These are phyloP conservation scores for Blepharisma undulans DNA, from an alignment of 169 alveolate genomes.

Conservation along the genomic window DNA sequence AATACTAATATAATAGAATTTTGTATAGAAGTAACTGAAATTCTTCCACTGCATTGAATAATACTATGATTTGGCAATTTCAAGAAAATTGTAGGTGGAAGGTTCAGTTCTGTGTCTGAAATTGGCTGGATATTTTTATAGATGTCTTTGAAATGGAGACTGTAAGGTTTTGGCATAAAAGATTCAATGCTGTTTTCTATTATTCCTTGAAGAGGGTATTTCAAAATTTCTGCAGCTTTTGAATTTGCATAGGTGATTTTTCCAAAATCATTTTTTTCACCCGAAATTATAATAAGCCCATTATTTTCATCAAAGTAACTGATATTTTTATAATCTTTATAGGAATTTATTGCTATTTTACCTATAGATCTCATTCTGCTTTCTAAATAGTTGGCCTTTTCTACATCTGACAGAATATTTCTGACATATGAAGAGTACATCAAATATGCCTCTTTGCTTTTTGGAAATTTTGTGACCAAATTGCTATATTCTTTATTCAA, in stretches of 20 bases:
- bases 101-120: neutral
- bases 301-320: constrained; percentile 22
- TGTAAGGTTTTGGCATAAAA: neutral
- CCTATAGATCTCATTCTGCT: neutral
- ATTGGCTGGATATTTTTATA: neutral
- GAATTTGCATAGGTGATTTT: constrained; percentile 14
- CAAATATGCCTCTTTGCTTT: neutral
- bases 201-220: neutral
- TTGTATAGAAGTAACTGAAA: neutral
- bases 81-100: neutral
- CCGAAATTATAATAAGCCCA: constrained; percentile 1
- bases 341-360: neutral
- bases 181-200: neutral
- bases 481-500: neutral
- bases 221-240: neutral
- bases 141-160: neutral
- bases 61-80: neutral
- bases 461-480: neutral
- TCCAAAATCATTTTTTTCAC: neutral
- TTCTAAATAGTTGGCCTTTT: neutral
- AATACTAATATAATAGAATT: neutral
- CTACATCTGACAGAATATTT: neutral
- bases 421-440: neutral
- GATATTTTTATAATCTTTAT: neutral
- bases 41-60: neutral